These are phyloP conservation scores for Lactifluus echinatus DNA, from an alignment of 768 basidiomycete genomes.

Conservation along the genomic window DNA sequence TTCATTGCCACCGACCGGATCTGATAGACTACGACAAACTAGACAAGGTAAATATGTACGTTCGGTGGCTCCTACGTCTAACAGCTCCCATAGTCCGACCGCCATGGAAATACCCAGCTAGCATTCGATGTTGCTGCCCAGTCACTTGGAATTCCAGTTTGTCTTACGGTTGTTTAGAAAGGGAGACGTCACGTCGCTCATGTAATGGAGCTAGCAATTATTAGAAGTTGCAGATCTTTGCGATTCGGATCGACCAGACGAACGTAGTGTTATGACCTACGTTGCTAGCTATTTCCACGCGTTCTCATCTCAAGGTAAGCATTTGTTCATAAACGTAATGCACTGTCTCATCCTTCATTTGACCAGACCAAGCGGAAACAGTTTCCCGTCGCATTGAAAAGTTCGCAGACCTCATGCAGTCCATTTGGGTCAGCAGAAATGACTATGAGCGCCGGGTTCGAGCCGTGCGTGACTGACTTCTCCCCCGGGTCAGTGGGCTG, in stretches of 20 bases:
- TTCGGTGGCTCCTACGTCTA: not conserved
- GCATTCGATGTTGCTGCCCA: slow-evolving; percentile 87
- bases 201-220: slow-evolving; percentile 52
- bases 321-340: not conserved
- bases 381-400: slow-evolving; percentile 90
- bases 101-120: slow-evolving; percentile 73
- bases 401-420: slow-evolving; percentile 93
- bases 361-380: slow-evolving; percentile 85
- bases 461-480: slow-evolving; percentile 37
- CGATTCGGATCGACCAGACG: slow-evolving; percentile 81
- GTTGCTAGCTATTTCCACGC: slow-evolving; percentile 98
- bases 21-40: slow-evolving; percentile 82
- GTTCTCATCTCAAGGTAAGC: slow-evolving; percentile 90
- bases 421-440: slow-evolving; percentile 77
- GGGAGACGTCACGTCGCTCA: slow-evolving; percentile 6
- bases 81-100: slow-evolving; percentile 49
- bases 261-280: slow-evolving; percentile 96
- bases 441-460: slow-evolving; percentile 88
- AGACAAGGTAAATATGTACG: slow-evolving; percentile 52
- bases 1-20: slow-evolving; percentile 96
- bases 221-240: slow-evolving; percentile 95
- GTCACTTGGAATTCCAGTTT: slow-evolving; percentile 82
- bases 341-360: not conserved
- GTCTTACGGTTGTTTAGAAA: not conserved
- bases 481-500: not conserved